Evolutionary conservation across 73 alveolate genomes (phyloP).

Genomic region (Paramecium pentaurelia): DNA sequence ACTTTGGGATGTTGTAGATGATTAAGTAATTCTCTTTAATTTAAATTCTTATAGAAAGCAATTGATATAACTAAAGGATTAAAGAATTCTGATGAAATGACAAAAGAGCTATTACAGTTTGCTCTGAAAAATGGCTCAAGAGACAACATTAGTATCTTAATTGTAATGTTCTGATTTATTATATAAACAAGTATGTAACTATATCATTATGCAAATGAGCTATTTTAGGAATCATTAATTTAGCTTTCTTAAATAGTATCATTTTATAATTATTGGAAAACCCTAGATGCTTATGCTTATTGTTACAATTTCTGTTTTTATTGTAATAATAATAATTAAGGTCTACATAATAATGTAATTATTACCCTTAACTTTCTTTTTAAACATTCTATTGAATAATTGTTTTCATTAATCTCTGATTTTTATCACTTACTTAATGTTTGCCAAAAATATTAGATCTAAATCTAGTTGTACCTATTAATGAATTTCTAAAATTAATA

Average conservation of each 20-base stretch:
- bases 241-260: slow-evolving; percentile 17
- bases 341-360: background rate
- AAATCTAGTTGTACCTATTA: slow-evolving; percentile 50
- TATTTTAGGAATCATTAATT: background rate
- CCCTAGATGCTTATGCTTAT: background rate
- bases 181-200: background rate
- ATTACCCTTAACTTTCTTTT: background rate
- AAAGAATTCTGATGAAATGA: slow-evolving; percentile 65
- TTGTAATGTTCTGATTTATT: slow-evolving; percentile 17
- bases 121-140: slow-evolving; percentile 83
- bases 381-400: background rate
- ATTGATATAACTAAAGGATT: slow-evolving; percentile 48
- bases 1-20: slow-evolving; percentile 83
- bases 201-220: slow-evolving; percentile 41
- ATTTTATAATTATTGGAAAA: background rate
- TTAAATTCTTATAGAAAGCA: slow-evolving; percentile 51
- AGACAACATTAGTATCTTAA: slow-evolving; percentile 73
- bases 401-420: slow-evolving; percentile 20
- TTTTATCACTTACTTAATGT: slow-evolving; percentile 34
- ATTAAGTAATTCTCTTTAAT: slow-evolving; percentile 58
- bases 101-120: slow-evolving; percentile 69
- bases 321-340: background rate
- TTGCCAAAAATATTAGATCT: slow-evolving; percentile 44
- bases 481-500: slow-evolving; percentile 24
- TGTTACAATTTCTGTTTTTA: background rate